Conservation (phyloP, 768 basidiomycete species). For the Mycena chlorophos region DNA sequence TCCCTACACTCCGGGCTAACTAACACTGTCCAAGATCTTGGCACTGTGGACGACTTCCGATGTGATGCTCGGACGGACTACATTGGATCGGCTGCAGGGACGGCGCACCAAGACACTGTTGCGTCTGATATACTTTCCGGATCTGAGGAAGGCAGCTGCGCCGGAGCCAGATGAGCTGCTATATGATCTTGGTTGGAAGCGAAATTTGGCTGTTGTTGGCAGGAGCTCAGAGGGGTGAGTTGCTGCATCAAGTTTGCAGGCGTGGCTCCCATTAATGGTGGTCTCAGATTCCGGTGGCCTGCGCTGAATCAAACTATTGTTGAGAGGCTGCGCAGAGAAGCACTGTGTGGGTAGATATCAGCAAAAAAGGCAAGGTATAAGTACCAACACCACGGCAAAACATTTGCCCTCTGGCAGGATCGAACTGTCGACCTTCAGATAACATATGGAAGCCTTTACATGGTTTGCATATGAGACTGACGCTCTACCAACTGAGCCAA, state of each 20-base stretch:
- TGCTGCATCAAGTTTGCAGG: background rate
- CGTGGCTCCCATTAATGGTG: background rate
- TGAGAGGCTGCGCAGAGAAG: background rate
- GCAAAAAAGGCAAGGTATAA: background rate
- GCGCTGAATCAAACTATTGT: background rate
- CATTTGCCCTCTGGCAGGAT: background rate
- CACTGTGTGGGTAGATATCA: background rate
- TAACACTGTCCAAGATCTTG: slow-evolving; percentile 27
- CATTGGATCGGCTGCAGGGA: slow-evolving; percentile 31
- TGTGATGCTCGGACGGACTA: slow-evolving; percentile 37
- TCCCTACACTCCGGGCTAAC: background rate
- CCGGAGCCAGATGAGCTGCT: slow-evolving; percentile 32
- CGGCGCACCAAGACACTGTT: slow-evolving; percentile 1
- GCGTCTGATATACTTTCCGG: slow-evolving; percentile 31
- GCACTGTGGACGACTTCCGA: slow-evolving; percentile 28
- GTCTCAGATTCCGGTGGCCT: background rate
- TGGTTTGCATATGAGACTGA: background rate
- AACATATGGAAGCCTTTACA: background rate
- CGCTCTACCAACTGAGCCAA: background rate
- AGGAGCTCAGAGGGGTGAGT: background rate
- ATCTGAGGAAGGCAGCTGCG: slow-evolving; percentile 15
- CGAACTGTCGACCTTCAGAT: background rate
- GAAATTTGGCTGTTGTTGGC: slow-evolving; percentile 32
- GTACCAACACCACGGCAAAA: background rate
- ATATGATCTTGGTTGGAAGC: slow-evolving; percentile 38